Evolutionary conservation across 1,284 basidiomycete genomes (phyloP).

Genomic region (Malassezia slooffiae): DNA sequence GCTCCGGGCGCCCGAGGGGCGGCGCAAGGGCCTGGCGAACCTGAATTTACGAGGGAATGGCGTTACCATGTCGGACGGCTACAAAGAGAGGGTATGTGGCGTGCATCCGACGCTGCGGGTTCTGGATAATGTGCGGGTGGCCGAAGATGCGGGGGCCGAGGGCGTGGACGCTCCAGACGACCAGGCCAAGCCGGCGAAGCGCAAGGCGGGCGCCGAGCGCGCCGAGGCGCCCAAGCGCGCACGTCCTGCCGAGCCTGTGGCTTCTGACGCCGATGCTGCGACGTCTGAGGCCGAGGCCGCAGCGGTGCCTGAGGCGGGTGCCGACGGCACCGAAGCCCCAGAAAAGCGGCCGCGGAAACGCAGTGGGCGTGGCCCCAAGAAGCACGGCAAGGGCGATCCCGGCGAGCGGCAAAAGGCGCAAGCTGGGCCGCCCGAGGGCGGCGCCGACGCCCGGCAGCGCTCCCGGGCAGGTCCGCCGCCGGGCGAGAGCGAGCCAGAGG

Average conservation of each 20-base stretch:
- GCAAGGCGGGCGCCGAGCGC: too few species aligned
- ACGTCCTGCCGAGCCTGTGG: too few species aligned
- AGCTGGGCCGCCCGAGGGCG: too few species aligned
- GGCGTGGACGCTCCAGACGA: neutral
- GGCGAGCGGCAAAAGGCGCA: too few species aligned
- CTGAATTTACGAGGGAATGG: constrained; percentile 30
- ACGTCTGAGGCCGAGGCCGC: too few species aligned
- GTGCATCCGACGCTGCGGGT: constrained; percentile 22
- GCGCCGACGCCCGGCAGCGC: too few species aligned
- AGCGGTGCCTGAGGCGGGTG: neutral
- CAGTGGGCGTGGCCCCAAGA: constrained; percentile 11
- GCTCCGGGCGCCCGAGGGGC: constrained; percentile 4
- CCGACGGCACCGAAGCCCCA: neutral
- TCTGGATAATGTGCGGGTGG: constrained; percentile 27
- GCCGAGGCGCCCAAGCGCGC: too few species aligned
- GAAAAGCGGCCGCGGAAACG: constrained; percentile 16
- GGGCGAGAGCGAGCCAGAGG: too few species aligned
- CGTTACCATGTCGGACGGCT: constrained; percentile 17
- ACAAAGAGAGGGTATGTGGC: constrained; percentile 19
- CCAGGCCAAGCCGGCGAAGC: too few species aligned
- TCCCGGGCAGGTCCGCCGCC: too few species aligned
- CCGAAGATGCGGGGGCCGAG: constrained; percentile 11
- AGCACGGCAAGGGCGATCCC: neutral
- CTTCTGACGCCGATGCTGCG: too few species aligned
- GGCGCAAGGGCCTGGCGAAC: constrained; percentile 23